Evolutionary conservation across 495 filamentous ascomycete species (phyloP), one percentile per base, ranked within the genome.

Genomic region (Hypoxylon fuscum): DNA sequence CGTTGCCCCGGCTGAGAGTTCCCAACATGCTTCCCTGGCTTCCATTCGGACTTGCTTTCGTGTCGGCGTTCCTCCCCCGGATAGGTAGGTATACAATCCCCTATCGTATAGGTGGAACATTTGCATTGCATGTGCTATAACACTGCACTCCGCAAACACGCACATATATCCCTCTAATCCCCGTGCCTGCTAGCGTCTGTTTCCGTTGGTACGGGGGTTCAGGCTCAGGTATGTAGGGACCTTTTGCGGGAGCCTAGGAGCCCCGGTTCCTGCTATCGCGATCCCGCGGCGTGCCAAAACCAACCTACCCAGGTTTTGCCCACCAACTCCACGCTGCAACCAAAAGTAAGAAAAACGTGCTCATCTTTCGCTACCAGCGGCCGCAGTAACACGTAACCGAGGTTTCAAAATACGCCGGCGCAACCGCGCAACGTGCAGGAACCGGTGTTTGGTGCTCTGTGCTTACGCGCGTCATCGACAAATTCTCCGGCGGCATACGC

Each of bases 401-500:
- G 34, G 34, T 37, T n/a, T n/a, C n/a, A 8, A 40, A 40, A 40
- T 17, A 6, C 37, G 8, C 37, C 37, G 37, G 18, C 15, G 37
- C 37, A 14, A 31, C 4, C 27, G 27, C n/a, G 15, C 34, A 37
- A n/a, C n/a, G n/a, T 27, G 25, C 25, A 27, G 25, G 25, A 27
- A 27, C 25, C 25, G 25, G 25, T 27, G 25, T 27, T 27, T 27
- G 17, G 37, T n/a, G 37, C 37, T n/a, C n/a, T n/a, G n/a, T 15
- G 37, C 37, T 40, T 40, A 40, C 37, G 37, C 37, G 37, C 37
- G 37, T 40, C 37, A 40, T 18, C 15, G 18, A 15, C 9, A 40
- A 40, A 40, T 17, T 40, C 37, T 40, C 37, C 37, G 37, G 37
- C 37, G 15, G 37, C 37, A 18, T 40, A 40, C 37, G 37, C 37